Conservation (phyloP, 129 eudicot species). For the Logfia minima region DNA sequence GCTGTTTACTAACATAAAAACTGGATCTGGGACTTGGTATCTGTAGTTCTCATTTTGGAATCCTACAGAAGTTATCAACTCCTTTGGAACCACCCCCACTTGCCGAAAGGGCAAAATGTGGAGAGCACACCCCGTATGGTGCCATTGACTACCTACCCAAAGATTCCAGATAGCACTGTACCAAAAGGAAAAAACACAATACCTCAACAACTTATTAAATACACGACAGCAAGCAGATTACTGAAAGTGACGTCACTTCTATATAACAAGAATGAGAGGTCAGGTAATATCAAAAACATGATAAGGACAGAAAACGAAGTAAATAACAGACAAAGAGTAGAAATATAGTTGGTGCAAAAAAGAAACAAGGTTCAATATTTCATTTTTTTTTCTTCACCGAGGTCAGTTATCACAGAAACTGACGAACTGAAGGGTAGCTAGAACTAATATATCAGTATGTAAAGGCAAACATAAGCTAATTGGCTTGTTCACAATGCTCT, state of each 20-base stretch:
- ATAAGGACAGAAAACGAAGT: not conserved
- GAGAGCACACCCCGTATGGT: not conserved
- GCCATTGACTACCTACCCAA: not conserved
- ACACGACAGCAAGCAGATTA: not conserved
- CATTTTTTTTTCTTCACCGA: not conserved
- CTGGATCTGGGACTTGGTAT: not conserved
- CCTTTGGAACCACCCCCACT: slow-evolving; percentile 2
- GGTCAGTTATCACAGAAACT: slow-evolving; percentile 12
- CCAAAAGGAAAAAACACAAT: not conserved
- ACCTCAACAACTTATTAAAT: not conserved
- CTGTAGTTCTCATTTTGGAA: not conserved
- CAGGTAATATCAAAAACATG: not conserved
- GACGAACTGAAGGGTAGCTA: not conserved
- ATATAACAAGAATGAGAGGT: not conserved
- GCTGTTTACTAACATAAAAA: slow-evolving; percentile 20
- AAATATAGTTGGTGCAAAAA: not conserved
- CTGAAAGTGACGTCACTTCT: not conserved
- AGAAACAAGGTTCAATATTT: not conserved
- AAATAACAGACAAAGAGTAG: not conserved
- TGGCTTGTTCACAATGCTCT: slow-evolving; percentile 11
- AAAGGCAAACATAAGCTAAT: not conserved
- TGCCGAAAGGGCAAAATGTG: not conserved
- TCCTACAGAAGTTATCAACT: not conserved
- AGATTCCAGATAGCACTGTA: not conserved
- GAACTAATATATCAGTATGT: not conserved